These are phyloP conservation scores for Aspergillus carlsbadensis DNA, from an alignment of 495 filamentous ascomycete species.

Conservation along the genomic window DNA sequence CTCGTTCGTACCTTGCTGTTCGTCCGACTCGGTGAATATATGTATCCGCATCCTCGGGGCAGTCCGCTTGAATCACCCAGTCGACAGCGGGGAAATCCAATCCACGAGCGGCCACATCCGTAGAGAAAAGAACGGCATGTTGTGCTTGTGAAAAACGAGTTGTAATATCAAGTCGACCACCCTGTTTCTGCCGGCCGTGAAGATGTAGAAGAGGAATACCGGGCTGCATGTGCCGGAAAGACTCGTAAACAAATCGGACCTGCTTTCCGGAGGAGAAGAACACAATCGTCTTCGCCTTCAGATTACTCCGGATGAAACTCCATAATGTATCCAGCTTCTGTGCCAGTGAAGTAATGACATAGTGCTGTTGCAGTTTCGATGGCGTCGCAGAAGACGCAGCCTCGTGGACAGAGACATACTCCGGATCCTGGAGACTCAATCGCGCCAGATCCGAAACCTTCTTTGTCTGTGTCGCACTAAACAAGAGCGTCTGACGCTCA, in stretches of 20 bases:
- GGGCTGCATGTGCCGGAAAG: slow-evolving; percentile 88
- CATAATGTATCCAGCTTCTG: slow-evolving; percentile 91
- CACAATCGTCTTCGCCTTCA: slow-evolving; percentile 89
- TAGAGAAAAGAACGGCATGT: slow-evolving; percentile 86
- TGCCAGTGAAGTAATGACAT: slow-evolving; percentile 76
- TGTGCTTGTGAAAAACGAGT: slow-evolving; percentile 74
- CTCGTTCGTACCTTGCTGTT: slow-evolving; percentile 88
- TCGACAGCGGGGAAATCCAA: slow-evolving; percentile 96
- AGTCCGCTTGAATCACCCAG: slow-evolving; percentile 95
- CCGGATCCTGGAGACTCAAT: slow-evolving; percentile 82
- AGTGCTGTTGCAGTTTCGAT: slow-evolving; percentile 81
- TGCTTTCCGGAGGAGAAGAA: slow-evolving; percentile 95
- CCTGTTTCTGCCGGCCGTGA: slow-evolving; percentile 91
- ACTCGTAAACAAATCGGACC: slow-evolving; percentile 92
- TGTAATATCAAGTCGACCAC: slow-evolving; percentile 81
- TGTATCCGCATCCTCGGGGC: slow-evolving; percentile 93
- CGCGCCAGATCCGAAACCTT: slow-evolving; percentile 89
- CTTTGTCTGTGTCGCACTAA: slow-evolving; percentile 95
- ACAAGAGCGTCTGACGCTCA: slow-evolving; percentile 85
- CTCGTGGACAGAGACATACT: slow-evolving; percentile 94
- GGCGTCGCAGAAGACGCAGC: slow-evolving; percentile 79
- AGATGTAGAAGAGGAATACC: slow-evolving; percentile 94
- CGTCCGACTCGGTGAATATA: slow-evolving; percentile 97
- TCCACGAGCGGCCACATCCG: slow-evolving; percentile 89
- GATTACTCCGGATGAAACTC: slow-evolving; percentile 84